These are phyloP conservation scores for Sechiopsis laciniata DNA, from an alignment of 306 rosid species.

Conservation along the genomic window DNA sequence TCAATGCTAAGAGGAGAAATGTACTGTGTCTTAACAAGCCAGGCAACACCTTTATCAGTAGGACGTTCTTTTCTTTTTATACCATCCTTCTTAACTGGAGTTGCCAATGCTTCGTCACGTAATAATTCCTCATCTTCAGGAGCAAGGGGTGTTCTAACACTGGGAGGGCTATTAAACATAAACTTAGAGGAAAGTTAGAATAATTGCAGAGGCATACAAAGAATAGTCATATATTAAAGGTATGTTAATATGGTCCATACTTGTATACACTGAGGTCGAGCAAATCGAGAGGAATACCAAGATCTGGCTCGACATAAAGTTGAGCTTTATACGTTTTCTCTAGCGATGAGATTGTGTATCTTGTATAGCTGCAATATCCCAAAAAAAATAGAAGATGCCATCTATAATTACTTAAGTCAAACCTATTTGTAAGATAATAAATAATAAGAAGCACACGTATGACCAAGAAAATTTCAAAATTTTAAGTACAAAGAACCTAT, in stretches of 20 bases:
- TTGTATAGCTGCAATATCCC: slow-evolving; percentile 60
- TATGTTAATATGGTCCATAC: slow-evolving; percentile 39
- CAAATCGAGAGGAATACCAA: slow-evolving; percentile 96
- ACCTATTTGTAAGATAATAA: slow-evolving; percentile 7
- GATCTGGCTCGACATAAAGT: slow-evolving; percentile 95
- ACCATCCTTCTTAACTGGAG: slow-evolving; percentile 83
- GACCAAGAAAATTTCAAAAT: not conserved
- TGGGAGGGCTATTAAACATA: slow-evolving; percentile 60
- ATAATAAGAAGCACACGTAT: not conserved
- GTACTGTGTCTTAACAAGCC: slow-evolving; percentile 98
- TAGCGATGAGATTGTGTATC: slow-evolving; percentile 77
- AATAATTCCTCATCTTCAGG: slow-evolving; percentile 90
- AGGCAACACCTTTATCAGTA: slow-evolving; percentile 97
- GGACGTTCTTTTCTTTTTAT: slow-evolving; percentile 88
- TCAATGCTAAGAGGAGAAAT: slow-evolving; percentile 94
- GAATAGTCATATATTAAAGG: not conserved
- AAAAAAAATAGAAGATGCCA: slow-evolving; percentile 27
- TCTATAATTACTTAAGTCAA: slow-evolving; percentile 16
- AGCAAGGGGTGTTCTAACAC: slow-evolving; percentile 59
- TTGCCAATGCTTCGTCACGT: slow-evolving; percentile 69
- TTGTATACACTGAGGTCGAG: slow-evolving; percentile 98
- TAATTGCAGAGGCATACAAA: slow-evolving; percentile 9
- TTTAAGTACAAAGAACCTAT: slow-evolving; percentile 2
- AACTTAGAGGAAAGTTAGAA: slow-evolving; percentile 27
- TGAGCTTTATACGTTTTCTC: slow-evolving; percentile 94